Conservation (phyloP, 108 stramenopile species). For the Mayamaea pseudoterrestris region DNA sequence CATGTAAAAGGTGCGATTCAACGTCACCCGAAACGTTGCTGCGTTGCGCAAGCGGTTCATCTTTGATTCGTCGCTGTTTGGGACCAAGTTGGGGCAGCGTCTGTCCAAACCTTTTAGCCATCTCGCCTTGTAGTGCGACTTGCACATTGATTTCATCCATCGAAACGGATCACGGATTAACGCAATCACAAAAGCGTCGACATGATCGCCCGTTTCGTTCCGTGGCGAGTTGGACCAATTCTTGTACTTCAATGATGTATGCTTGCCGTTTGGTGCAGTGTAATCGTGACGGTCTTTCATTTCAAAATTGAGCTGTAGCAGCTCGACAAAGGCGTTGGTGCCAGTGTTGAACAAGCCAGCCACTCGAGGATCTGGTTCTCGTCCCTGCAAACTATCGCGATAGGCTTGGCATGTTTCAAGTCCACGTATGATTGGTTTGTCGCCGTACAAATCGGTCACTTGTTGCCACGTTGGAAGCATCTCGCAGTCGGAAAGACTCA, state of each 20-base stretch:
- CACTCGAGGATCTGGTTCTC: constrained; percentile 1
- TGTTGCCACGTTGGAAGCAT: constrained; percentile 23
- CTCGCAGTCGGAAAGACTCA: constrained; percentile 18
- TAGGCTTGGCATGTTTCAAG: constrained; percentile 20
- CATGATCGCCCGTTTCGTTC: constrained; percentile 25
- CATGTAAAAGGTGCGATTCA: background rate
- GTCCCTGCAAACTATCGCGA: too few relatives aligned
- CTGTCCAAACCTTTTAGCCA: constrained; percentile 16
- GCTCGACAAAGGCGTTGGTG: constrained; percentile 58
- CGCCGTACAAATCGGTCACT: constrained; percentile 47
- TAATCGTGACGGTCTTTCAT: constrained; percentile 25
- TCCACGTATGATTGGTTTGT: constrained; percentile 43
- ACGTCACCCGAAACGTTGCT: background rate
- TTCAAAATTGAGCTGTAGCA: constrained; percentile 54
- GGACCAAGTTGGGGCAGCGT: constrained; percentile 62
- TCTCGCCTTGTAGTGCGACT: constrained; percentile 5
- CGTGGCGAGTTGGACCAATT: constrained; percentile 20
- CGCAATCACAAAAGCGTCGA: constrained; percentile 24
- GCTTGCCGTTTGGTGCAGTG: constrained; percentile 44
- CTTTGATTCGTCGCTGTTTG: constrained; percentile 7
- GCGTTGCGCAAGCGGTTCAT: constrained; percentile 18
- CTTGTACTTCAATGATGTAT: constrained; percentile 51
- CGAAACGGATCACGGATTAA: constrained; percentile 11
- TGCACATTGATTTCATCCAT: constrained; percentile 28
- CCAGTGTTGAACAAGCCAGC: constrained; percentile 78